Percentiles rank a stretch among this genome's conserved stretches.
phyloP scores from a whole-genome alignment of 805 yeast genomes.

The Yarrowia sp. region DNA sequence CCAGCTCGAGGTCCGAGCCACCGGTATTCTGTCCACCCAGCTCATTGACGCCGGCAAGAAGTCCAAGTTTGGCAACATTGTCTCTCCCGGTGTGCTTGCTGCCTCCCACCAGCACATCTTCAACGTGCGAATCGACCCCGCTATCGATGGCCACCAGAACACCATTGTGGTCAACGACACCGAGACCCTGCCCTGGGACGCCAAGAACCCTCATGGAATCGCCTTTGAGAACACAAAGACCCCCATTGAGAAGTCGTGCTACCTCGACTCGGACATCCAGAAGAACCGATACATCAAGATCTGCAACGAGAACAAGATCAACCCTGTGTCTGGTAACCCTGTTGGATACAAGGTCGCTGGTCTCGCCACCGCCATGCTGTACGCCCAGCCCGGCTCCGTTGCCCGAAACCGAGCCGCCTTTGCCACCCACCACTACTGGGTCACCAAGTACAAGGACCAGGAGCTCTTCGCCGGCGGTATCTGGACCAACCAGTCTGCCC shows the following conservation, averaged over 20 bases:
- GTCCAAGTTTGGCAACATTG: constrained; percentile 68
- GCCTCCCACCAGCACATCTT: constrained; percentile 81
- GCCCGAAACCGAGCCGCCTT: constrained; percentile 70
- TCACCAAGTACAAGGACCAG: constrained; percentile 71
- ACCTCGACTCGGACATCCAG: constrained; percentile 70
- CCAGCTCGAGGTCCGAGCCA: constrained; percentile 76
- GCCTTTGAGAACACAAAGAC: constrained; percentile 67
- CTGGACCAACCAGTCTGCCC: constrained; percentile 75
- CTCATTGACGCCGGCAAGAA: constrained; percentile 67
- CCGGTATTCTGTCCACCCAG: constrained; percentile 83
- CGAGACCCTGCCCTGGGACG: constrained; percentile 55
- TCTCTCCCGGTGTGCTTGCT: constrained; percentile 79
- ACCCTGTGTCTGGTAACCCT: constrained; percentile 67
- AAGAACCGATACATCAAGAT: constrained; percentile 73
- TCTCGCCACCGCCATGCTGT: constrained; percentile 76
- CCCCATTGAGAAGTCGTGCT: constrained; percentile 66
- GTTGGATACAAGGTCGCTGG: constrained; percentile 74
- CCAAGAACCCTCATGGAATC: constrained; percentile 62
- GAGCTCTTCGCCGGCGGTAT: constrained; percentile 80
- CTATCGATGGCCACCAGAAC: constrained; percentile 77
- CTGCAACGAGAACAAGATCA: constrained; percentile 68
- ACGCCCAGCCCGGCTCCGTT: constrained; percentile 63
- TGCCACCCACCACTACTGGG: constrained; percentile 80
- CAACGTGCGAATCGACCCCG: constrained; percentile 77
- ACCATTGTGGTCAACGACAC: constrained; percentile 71